Percentiles rank a stretch among this genome's conserved stretches.
These are phyloP conservation scores for Fusarium nelsonii DNA, from an alignment of 2,329 filamentous ascomycete species.

Conservation along the genomic window DNA sequence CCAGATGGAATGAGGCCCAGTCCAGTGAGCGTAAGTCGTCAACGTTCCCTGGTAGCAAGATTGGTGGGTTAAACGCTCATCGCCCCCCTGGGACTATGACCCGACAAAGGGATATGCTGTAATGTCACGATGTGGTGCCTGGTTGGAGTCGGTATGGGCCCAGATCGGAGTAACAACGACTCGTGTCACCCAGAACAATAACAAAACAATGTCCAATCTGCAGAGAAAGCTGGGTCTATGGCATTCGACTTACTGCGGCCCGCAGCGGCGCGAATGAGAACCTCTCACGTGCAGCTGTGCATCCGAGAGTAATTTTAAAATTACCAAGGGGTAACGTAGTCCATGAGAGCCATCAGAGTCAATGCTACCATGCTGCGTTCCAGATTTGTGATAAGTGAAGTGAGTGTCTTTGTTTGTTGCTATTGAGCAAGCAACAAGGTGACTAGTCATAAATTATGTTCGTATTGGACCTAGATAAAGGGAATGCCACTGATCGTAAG, in stretches of 20 bases:
- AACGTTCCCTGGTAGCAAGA: slow-evolving; percentile 30
- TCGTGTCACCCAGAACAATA: slow-evolving; percentile 24
- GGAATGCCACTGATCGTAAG: slow-evolving; percentile 6
- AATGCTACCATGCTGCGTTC: slow-evolving; percentile 38
- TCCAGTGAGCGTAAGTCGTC: slow-evolving; percentile 27
- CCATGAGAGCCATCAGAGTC: slow-evolving; percentile 8
- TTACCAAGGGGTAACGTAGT: slow-evolving; percentile 45
- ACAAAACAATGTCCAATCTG: slow-evolving; percentile 6
- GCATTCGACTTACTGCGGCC: slow-evolving; percentile 22
- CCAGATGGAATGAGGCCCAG: slow-evolving; percentile 35
- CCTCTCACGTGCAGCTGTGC: slow-evolving; percentile 32
- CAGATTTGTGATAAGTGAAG: slow-evolving; percentile 9
- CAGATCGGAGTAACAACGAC: slow-evolving; percentile 3
- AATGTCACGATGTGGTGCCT: background rate
- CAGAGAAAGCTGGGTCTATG: slow-evolving; percentile 14
- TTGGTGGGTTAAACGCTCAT: slow-evolving; percentile 48
- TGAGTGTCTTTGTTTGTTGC: slow-evolving; percentile 14
- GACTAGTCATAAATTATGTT: slow-evolving; percentile 11
- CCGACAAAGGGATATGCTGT: slow-evolving; percentile 15
- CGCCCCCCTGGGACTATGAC: slow-evolving; percentile 9
- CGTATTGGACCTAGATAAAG: slow-evolving; percentile 12
- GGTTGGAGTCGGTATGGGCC: slow-evolving; percentile 5
- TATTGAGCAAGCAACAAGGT: background rate
- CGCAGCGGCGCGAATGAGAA: slow-evolving; percentile 33
- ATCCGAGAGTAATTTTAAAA: slow-evolving; percentile 40